Evolutionary conservation across 495 filamentous ascomycete genomes (phyloP).

Genomic region (Cercophora scortea): DNA sequence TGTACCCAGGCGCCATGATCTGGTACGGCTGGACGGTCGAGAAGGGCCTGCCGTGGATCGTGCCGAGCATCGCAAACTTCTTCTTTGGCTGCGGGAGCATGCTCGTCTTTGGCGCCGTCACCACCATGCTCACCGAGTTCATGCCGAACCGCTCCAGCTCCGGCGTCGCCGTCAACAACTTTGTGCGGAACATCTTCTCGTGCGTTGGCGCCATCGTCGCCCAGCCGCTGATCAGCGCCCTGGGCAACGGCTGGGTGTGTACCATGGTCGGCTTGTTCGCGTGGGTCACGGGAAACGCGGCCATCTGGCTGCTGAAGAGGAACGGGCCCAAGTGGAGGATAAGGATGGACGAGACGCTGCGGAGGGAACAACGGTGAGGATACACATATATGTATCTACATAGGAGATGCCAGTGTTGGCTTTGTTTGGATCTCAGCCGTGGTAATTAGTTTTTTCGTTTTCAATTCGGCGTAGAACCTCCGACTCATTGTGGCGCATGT

Average conservation of each 20-base stretch:
- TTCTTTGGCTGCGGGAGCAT: conserved; percentile 84
- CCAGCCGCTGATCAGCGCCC: conserved; percentile 67
- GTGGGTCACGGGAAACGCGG: conserved; percentile 41
- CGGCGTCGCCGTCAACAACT: conserved; percentile 81
- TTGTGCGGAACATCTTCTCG: conserved; percentile 79
- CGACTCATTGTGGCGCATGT: no score
- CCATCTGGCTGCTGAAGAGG: conserved; percentile 59
- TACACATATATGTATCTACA: not conserved
- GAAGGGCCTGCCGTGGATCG: conserved; percentile 34
- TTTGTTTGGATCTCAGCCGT: no score
- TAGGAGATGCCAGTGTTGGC: no score
- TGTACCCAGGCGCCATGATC: conserved; percentile 65
- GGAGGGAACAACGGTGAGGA: conserved; percentile 1
- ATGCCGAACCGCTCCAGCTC: conserved; percentile 66
- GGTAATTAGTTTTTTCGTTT: no score
- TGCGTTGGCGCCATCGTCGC: conserved; percentile 70
- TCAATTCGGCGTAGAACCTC: no score
- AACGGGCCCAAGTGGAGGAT: conserved; percentile 61
- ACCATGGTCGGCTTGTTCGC: conserved; percentile 67
- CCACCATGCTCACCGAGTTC: conserved; percentile 86
- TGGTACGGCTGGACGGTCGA: conserved; percentile 51
- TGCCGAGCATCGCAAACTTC: conserved; percentile 66
- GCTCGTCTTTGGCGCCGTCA: conserved; percentile 73
- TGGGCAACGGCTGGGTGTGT: conserved; percentile 86
- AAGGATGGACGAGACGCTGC: conserved; percentile 48